phyloP scores from a whole-genome alignment of 768 basidiomycete species.

The Gymnopilus junonius region DNA sequence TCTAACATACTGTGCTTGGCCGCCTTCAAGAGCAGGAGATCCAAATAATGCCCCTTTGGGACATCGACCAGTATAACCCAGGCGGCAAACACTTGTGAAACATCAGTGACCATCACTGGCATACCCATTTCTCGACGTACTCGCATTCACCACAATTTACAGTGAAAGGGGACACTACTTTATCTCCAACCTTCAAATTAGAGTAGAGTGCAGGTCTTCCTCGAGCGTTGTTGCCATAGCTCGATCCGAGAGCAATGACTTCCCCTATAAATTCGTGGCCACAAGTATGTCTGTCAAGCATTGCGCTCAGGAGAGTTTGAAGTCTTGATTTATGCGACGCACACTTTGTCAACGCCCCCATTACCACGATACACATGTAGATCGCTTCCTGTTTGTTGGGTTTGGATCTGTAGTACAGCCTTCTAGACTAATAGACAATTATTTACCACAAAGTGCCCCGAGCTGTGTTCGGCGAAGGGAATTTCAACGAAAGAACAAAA shows the following conservation, averaged over 20 bases:
- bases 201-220: slow-evolving; percentile 68
- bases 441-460: slow-evolving; percentile 63
- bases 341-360: slow-evolving; percentile 56
- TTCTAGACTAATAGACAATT: slow-evolving; percentile 5
- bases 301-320: background rate
- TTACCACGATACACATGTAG: slow-evolving; percentile 77
- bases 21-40: slow-evolving; percentile 66
- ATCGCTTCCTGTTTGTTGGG: slow-evolving; percentile 56
- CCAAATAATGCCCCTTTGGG: slow-evolving; percentile 66
- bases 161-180: slow-evolving; percentile 81
- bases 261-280: slow-evolving; percentile 84
- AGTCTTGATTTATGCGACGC: slow-evolving; percentile 1
- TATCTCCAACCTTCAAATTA: slow-evolving; percentile 70
- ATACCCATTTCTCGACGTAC: slow-evolving; percentile 44
- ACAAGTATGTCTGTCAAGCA: slow-evolving; percentile 52
- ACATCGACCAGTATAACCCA: slow-evolving; percentile 78
- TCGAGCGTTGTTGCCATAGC: slow-evolving; percentile 40
- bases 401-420: background rate
- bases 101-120: background rate
- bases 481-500: background rate
- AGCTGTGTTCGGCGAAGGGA: slow-evolving; percentile 42
- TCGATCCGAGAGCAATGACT: slow-evolving; percentile 67
- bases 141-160: slow-evolving; percentile 86
- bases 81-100: slow-evolving; percentile 60
- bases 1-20: slow-evolving; percentile 80